Evolutionary conservation across 495 filamentous ascomycete species (phyloP), one percentile per base, ranked within the genome.

Genomic region (Hypoxylon fragiforme): DNA sequence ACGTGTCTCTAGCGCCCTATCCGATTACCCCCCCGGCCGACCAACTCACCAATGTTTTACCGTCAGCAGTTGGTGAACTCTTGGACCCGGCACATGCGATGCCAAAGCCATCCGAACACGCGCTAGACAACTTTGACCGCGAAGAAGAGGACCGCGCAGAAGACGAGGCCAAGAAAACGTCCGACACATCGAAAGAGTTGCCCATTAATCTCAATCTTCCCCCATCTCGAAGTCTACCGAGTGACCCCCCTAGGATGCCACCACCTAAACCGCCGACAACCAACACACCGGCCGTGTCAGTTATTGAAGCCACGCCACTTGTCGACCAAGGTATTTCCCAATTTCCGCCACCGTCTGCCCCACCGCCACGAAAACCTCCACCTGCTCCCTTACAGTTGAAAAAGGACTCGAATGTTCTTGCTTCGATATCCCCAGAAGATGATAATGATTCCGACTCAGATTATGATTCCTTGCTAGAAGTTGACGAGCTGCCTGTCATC

Each of bases 381-480:
- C 92, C 92, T 22, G 87, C 90, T 12, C 92, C 92, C 9, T 69
- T 97, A 28, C 85, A 92, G 63, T 78, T 97, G 7, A 80, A 76
- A 22, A 73, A 78, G 31, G 57, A 67, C 56, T 24, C 64, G 75
- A 53, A 80, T 68, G 37, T 67, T 66, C 12, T 75, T 73, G 3
- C 65, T 71, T 41, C 70, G 74, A 24, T 74, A 76, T 37, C 75
- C 3, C 78, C 75, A 2, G 73, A 80, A 12, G 81, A 78, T 1
- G 82, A 81, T 6, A 30, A 31, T 12, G 77, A 87, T 34, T 89
- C 86, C 0, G 88, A 85, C 36, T 92, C 90, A 1, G 91, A 96
- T 52, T 92, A 94, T 57, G 90, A 91, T 47, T 88, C 92, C 60
- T 78, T 85, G 12, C 65, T 85, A 3, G 82, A 88, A 43, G 82